These are phyloP conservation scores for Nemophila menziesii DNA, from an alignment of 257 asterid genomes.

Conservation along the genomic window DNA sequence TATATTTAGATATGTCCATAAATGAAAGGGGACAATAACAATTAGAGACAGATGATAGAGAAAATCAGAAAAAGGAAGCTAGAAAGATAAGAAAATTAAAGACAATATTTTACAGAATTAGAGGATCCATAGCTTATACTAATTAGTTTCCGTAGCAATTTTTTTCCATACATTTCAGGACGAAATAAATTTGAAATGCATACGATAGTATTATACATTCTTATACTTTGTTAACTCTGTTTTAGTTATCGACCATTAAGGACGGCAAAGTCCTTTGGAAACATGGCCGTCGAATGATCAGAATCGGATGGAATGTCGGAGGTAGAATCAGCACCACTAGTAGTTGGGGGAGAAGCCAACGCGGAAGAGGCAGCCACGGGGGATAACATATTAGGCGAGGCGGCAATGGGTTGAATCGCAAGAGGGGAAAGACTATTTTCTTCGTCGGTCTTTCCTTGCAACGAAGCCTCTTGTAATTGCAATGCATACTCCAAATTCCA, in stretches of 20 bases:
- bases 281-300: conserved; percentile 79
- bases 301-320: conserved; percentile 26
- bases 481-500: conserved; percentile 81
- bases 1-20: no score
- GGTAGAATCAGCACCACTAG: conserved; percentile 4
- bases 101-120: background rate
- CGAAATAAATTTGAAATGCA: background rate
- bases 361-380: background rate
- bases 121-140: background rate
- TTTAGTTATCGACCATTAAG: conserved; percentile 49
- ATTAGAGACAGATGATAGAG: no score
- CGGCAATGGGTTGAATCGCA: background rate
- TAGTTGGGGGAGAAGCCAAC: conserved; percentile 9
- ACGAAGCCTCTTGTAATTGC: conserved; percentile 67
- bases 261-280: conserved; percentile 60
- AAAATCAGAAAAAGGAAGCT: no score
- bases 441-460: conserved; percentile 26
- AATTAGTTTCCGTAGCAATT: background rate
- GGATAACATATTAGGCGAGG: background rate
- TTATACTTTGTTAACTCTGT: background rate
- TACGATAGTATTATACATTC: background rate
- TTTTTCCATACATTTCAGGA: no score
- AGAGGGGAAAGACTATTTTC: conserved; percentile 17
- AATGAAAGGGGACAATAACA: no score
- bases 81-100: background rate